These are phyloP conservation scores for Boletus rubescentipes DNA, from an alignment of 768 basidiomycete species.

Conservation along the genomic window DNA sequence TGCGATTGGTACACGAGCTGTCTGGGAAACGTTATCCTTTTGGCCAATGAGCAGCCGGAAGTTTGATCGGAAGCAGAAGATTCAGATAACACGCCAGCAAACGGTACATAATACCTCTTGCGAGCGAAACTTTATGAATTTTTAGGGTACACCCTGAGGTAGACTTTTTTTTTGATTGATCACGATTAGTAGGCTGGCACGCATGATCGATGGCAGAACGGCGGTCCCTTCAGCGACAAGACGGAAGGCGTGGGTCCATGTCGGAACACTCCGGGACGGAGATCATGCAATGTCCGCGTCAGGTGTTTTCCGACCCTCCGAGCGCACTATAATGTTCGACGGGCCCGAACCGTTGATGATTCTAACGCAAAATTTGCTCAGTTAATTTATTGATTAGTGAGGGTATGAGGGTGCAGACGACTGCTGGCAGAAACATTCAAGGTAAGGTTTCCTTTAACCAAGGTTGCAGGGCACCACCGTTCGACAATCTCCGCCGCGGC, in stretches of 20 bases:
- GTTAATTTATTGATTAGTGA: constrained; percentile 18
- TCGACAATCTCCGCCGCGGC: constrained; percentile 32
- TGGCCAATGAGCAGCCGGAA: constrained; percentile 9
- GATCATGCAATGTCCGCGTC: constrained; percentile 12
- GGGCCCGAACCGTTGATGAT: constrained; percentile 22
- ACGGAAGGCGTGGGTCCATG: background rate
- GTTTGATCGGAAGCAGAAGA: constrained; percentile 30
- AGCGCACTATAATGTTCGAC: constrained; percentile 1
- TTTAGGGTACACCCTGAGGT: constrained; percentile 35
- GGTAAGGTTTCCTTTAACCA: constrained; percentile 7
- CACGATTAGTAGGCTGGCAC: constrained; percentile 10
- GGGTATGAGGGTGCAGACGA: constrained; percentile 6
- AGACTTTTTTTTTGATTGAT: constrained; percentile 12
- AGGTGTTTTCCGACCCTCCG: background rate
- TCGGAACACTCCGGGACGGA: constrained; percentile 28
- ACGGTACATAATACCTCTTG: constrained; percentile 33
- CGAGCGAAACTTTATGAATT: constrained; percentile 22
- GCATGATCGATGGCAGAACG: constrained; percentile 12
- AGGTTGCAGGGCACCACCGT: background rate
- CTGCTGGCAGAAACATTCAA: background rate
- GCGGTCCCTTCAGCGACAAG: constrained; percentile 11
- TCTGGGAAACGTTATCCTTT: constrained; percentile 21
- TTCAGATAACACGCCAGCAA: constrained; percentile 17
- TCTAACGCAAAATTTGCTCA: background rate
- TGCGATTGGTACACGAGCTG: constrained; percentile 11